Percentiles rank a stretch among this genome's conserved stretches.
These are phyloP conservation scores for Camillea tinctor DNA, from an alignment of 2,329 filamentous ascomycete species.

Conservation along the genomic window DNA sequence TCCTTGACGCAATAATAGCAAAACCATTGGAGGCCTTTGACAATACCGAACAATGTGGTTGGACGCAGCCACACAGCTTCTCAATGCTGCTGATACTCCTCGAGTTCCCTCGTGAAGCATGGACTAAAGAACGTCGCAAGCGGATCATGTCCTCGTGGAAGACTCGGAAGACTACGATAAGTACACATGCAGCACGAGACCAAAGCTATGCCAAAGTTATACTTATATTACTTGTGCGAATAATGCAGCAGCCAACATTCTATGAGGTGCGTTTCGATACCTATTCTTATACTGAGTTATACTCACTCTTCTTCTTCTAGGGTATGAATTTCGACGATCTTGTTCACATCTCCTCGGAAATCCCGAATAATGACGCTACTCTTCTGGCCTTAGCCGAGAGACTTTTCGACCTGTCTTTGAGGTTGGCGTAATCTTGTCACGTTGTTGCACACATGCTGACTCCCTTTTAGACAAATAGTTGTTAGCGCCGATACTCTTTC, in stretches of 20 bases:
- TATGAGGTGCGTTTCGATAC: constrained; percentile 27
- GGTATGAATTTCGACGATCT: constrained; percentile 32
- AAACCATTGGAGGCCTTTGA: constrained; percentile 25
- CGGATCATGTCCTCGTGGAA: constrained; percentile 33
- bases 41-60: constrained; percentile 19
- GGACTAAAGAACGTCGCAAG: constrained; percentile 32
- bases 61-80: constrained; percentile 25
- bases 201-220: constrained; percentile 22
- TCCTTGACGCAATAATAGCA: constrained; percentile 28
- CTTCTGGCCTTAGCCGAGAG: constrained; percentile 22
- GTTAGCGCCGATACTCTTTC: constrained; percentile 23
- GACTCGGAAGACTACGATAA: constrained; percentile 23
- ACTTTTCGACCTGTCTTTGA: constrained; percentile 27
- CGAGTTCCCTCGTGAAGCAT: constrained; percentile 27
- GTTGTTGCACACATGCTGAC: constrained; percentile 13
- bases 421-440: constrained; percentile 13
- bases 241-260: constrained; percentile 34
- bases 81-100: constrained; percentile 23
- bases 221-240: constrained; percentile 27
- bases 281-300: constrained; percentile 1
- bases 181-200: constrained; percentile 18
- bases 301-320: constrained; percentile 15
- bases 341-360: constrained; percentile 22
- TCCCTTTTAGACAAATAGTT: constrained; percentile 25
- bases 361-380: constrained; percentile 12